phyloP scores from a whole-genome alignment of 352 stramenopile genomes.

The Pythium monospermum region DNA sequence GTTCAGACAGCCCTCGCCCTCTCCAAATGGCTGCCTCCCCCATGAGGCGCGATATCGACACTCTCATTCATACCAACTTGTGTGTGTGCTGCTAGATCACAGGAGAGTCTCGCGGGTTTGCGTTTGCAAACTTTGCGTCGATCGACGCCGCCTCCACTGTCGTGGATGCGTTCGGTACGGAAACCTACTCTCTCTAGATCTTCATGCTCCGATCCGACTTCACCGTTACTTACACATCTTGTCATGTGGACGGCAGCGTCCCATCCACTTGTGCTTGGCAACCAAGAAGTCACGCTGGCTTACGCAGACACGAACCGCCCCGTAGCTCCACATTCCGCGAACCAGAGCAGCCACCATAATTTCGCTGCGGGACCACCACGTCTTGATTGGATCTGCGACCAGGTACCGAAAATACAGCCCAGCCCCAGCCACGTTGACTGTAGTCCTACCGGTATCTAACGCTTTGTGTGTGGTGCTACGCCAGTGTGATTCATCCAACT shows the following conservation, averaged over 20 bases:
- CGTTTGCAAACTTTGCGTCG: conserved; percentile 69
- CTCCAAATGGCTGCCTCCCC: no score
- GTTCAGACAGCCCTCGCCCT: no score
- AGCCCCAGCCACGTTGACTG: no score
- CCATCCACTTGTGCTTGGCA: conserved; percentile 48
- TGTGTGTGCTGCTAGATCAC: no score
- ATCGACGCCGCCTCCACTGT: conserved; percentile 49
- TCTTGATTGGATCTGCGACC: conserved; percentile 66
- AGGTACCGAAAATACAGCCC: conserved; percentile 25
- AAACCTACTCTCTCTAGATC: no score
- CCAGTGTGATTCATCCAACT: conserved; percentile 76
- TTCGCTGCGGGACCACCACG: conserved; percentile 20
- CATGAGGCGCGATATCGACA: no score
- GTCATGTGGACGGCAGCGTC: conserved; percentile 23
- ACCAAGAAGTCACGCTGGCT: conserved; percentile 25
- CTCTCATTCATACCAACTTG: no score
- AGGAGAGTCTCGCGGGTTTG: conserved; percentile 67
- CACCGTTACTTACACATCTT: no score
- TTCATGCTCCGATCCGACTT: no score
- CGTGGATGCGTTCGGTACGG: conserved; percentile 53
- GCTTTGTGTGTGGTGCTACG: no score
- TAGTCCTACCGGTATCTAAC: no score
- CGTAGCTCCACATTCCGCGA: conserved; percentile 5
- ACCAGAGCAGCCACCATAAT: neutral
- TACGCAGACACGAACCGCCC: conserved; percentile 16